Base-by-base conservation (phyloP, 345 rosid species). In the Acer negundo region DNA sequence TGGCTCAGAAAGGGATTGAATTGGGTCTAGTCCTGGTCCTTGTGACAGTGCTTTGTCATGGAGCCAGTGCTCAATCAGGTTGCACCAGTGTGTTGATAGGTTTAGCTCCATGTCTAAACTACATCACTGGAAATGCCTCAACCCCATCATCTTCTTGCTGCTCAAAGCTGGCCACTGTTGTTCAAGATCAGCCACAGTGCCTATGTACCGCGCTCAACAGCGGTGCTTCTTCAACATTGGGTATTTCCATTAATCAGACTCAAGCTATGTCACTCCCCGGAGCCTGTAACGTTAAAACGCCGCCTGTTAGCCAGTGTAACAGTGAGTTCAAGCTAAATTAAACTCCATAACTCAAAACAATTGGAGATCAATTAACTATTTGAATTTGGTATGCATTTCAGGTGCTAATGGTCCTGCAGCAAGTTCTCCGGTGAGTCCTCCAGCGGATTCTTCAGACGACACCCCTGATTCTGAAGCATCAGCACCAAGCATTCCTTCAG, bases 121-220 rank as follows among this genome's bases (percentile, higher is more conserved):
- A 81, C 70, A 58, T 87, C 13, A 77, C 84, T 9, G 86, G 85
- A n/a, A 78, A 66, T 22, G 80, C 90, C 61, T 77, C 90, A n/a
- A 31, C 83, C 46, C 93, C 93, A 9, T 53, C 90, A 5, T 82
- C 90, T 12, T 80, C 86, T 28, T 88, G 91, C 86, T 90, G 93
- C 83, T 84, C 91, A 2, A 84, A 82, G 70, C 90, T 90, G 13
- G 72, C 76, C 17, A 72, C 44, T 17, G 84, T 88, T 6, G 90
- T 86, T 71, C 82, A 83, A 74, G 77, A 85, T 3, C 88, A 85
- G 77, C 93, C 89, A 0, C 80, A 51, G 56, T 86, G 91, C 74
- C 91, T 88, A 20, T 86, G 91, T 72, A 6, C 82, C 28, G 73
- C 79, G 51, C 80, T 88, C 38, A 88, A 84, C 38, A 76, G 81